These are phyloP conservation scores for Ormosia semicastrata DNA, from an alignment of 306 rosid genomes.

Conservation along the genomic window DNA sequence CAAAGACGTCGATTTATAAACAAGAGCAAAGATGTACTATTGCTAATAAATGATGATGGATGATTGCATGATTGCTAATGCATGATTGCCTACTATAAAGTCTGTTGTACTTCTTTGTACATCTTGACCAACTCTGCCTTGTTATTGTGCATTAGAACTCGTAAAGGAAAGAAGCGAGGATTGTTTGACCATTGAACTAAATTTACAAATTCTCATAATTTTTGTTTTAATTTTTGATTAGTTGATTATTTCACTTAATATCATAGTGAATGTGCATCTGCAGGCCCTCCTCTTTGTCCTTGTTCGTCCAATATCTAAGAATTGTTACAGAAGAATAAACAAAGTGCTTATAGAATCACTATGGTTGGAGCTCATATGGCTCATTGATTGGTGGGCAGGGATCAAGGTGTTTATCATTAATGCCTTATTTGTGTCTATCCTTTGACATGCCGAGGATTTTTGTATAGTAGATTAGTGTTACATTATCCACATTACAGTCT, in stretches of 20 bases:
- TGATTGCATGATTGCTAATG: background rate
- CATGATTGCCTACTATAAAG: background rate
- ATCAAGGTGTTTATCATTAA: slow-evolving; percentile 52
- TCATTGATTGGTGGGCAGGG: slow-evolving; percentile 92
- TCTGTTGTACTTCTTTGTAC: background rate
- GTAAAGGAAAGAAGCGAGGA: background rate
- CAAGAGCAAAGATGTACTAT: background rate
- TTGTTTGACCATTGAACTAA: background rate
- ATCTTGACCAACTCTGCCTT: background rate
- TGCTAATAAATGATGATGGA: too few species aligned
- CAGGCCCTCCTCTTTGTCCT: slow-evolving; percentile 63
- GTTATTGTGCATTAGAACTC: background rate
- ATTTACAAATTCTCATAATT: background rate
- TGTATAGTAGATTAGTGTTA: background rate
- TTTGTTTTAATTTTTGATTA: background rate
- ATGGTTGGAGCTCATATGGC: slow-evolving; percentile 87
- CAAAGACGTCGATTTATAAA: background rate
- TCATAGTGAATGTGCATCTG: slow-evolving; percentile 21
- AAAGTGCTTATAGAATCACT: slow-evolving; percentile 67
- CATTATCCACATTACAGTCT: slow-evolving; percentile 20
- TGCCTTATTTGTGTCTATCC: background rate
- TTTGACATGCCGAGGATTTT: background rate
- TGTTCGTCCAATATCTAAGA: slow-evolving; percentile 71
- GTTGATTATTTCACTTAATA: background rate
- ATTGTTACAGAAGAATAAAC: slow-evolving; percentile 58